A percentile compares a stretch with the other conserved stretches of the same genome.
These are phyloP conservation scores for Ceratocystis albifundus DNA, from an alignment of 2,329 filamentous ascomycete genomes.

Conservation along the genomic window DNA sequence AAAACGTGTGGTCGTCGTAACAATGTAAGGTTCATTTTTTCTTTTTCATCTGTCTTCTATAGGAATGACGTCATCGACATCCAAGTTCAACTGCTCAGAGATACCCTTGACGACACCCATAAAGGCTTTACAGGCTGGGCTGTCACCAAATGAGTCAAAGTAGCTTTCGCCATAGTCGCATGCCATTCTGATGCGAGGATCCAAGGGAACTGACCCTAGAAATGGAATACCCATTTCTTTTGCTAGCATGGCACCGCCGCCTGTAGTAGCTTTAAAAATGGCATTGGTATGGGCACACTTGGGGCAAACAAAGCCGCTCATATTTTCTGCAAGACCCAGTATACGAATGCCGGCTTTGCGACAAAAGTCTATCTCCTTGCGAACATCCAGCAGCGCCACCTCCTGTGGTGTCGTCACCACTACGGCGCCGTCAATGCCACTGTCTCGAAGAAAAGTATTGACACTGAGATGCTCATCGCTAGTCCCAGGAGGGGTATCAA, in stretches of 20 bases:
- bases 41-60: conserved; percentile 28
- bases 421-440: conserved; percentile 84
- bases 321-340: conserved; percentile 89
- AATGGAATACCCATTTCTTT: conserved; percentile 82
- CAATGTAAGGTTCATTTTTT: background rate
- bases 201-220: conserved; percentile 77
- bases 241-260: conserved; percentile 69
- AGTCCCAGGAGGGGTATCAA: conserved; percentile 92
- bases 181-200: conserved; percentile 88
- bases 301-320: conserved; percentile 93
- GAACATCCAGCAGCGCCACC: conserved; percentile 78
- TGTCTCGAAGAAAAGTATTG: conserved; percentile 81
- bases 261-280: conserved; percentile 86
- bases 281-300: conserved; percentile 72
- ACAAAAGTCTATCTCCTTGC: conserved; percentile 97
- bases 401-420: conserved; percentile 93
- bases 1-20: background rate
- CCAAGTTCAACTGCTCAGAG: conserved; percentile 51
- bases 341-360: conserved; percentile 83
- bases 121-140: conserved; percentile 75
- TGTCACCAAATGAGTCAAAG: conserved; percentile 86
- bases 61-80: conserved; percentile 43
- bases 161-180: conserved; percentile 98
- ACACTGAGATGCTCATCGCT: conserved; percentile 92
- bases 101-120: conserved; percentile 67